Conservation (phyloP, 2,329 filamentous ascomycete species). For the Cladosporium cucumerinum region DNA sequence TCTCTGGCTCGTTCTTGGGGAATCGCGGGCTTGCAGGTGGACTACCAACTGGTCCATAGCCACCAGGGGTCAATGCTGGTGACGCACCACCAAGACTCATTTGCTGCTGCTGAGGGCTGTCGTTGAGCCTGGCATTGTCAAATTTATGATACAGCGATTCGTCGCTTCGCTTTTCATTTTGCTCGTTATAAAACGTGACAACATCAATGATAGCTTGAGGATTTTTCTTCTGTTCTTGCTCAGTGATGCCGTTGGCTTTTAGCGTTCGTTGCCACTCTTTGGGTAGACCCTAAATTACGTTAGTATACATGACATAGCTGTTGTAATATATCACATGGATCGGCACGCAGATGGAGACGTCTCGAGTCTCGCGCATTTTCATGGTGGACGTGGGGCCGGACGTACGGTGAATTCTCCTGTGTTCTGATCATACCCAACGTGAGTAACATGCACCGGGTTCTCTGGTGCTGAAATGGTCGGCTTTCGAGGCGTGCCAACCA, state of each 20-base stretch:
- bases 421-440: slow-evolving; percentile 94
- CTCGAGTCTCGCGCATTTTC: not conserved
- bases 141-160: slow-evolving; percentile 96
- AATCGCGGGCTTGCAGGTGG: slow-evolving; percentile 83
- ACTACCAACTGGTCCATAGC: slow-evolving; percentile 62
- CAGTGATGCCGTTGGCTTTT: slow-evolving; percentile 91
- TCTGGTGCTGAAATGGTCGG: slow-evolving; percentile 96
- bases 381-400: slow-evolving; percentile 23
- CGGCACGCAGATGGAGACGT: not conserved
- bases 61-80: slow-evolving; percentile 39
- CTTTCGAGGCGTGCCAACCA: slow-evolving; percentile 80
- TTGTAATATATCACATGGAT: not conserved
- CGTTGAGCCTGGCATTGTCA: slow-evolving; percentile 70
- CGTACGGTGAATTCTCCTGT: slow-evolving; percentile 94
- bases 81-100: slow-evolving; percentile 17
- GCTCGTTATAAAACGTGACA: slow-evolving; percentile 95
- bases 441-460: slow-evolving; percentile 95
- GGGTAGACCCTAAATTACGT: slow-evolving; percentile 65
- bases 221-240: slow-evolving; percentile 92
- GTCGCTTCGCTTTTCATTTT: slow-evolving; percentile 73
- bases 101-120: slow-evolving; percentile 37
- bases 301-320: slow-evolving; percentile 7
- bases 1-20: slow-evolving; percentile 83
- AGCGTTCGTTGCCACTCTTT: slow-evolving; percentile 97
- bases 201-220: slow-evolving; percentile 95